phyloP scores from a whole-genome alignment of 1,284 basidiomycete species.

The Exobasidium rhododendri region DNA sequence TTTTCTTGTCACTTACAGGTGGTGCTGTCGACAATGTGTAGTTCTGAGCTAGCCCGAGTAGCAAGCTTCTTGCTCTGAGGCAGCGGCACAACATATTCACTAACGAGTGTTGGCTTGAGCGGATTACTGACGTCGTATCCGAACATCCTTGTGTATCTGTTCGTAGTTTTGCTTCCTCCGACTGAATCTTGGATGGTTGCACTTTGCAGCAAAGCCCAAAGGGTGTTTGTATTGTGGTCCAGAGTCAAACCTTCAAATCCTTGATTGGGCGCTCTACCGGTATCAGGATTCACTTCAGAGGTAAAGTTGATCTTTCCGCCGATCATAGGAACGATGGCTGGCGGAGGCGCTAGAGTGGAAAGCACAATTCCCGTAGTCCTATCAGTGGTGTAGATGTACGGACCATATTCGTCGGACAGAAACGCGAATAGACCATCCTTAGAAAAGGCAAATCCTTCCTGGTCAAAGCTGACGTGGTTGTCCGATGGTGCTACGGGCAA shows the following conservation, averaged over 20 bases:
- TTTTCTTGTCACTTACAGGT: constrained; percentile 44
- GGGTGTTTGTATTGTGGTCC: constrained; percentile 59
- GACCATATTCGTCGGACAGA: constrained; percentile 69
- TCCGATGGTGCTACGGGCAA: constrained; percentile 44
- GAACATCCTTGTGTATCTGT: constrained; percentile 62
- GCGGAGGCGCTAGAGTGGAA: constrained; percentile 64
- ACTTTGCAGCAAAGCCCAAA: constrained; percentile 66
- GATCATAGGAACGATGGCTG: constrained; percentile 60
- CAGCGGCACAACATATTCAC: constrained; percentile 66
- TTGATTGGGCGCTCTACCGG: constrained; percentile 58
- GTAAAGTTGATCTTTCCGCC: constrained; percentile 64
- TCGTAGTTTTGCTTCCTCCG: constrained; percentile 21
- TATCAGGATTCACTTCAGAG: constrained; percentile 58
- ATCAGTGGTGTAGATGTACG: constrained; percentile 65
- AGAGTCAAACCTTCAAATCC: constrained; percentile 68
- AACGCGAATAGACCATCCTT: constrained; percentile 60
- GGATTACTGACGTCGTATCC: constrained; percentile 60
- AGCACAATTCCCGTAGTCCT: constrained; percentile 59
- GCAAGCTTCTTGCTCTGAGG: constrained; percentile 60
- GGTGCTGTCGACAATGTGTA: constrained; percentile 61
- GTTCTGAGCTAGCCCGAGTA: constrained; percentile 62
- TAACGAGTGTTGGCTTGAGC: constrained; percentile 41
- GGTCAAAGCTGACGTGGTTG: constrained; percentile 63
- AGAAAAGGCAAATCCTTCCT: constrained; percentile 65
- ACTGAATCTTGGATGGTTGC: constrained; percentile 66